These are phyloP conservation scores for Penicillium italicum DNA, from an alignment of 2,329 filamentous ascomycete species.

Conservation along the genomic window DNA sequence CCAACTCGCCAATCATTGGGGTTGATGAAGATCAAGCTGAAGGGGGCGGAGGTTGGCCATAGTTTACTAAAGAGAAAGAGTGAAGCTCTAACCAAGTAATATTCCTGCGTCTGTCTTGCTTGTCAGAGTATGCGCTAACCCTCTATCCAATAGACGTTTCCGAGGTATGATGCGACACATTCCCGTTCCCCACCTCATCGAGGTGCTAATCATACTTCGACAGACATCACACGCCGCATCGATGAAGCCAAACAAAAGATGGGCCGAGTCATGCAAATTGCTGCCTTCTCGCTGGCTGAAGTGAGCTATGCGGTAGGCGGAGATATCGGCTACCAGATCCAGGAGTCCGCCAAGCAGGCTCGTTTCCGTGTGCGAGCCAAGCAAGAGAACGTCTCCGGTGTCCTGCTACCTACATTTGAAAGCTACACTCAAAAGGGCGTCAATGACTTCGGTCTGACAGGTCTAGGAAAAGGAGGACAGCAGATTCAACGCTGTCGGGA, in stretches of 20 bases:
- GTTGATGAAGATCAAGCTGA: conserved; percentile 96
- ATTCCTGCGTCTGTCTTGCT: conserved; percentile 3
- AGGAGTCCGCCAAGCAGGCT: conserved; percentile 89
- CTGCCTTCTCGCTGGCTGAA: conserved; percentile 93
- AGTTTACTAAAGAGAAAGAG: conserved; percentile 96
- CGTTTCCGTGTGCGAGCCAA: conserved; percentile 90
- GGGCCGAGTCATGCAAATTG: conserved; percentile 98
- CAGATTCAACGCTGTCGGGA: conserved; percentile 93
- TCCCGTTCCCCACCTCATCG: conserved; percentile 22
- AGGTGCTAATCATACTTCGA: conserved; percentile 25
- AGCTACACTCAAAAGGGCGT: conserved; percentile 83
- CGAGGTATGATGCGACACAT: conserved; percentile 60
- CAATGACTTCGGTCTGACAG: conserved; percentile 94
- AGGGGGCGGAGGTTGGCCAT: conserved; percentile 87
- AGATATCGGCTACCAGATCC: conserved; percentile 94
- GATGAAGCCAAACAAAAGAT: conserved; percentile 99
- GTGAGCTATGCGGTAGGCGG: conserved; percentile 96
- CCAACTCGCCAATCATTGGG: conserved; percentile 95
- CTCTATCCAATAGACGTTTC: conserved; percentile 63
- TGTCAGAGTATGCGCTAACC: conserved; percentile 18
- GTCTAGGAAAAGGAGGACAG: conserved; percentile 92
- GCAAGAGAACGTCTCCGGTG: conserved; percentile 98
- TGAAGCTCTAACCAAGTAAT: conserved; percentile 93
- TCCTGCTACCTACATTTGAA: conserved; percentile 90
- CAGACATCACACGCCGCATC: conserved; percentile 93